Evolutionary conservation across 257 asterid genomes (phyloP), one percentile per base, ranked within the genome.

Genomic region (Solanum sejunctum): DNA sequence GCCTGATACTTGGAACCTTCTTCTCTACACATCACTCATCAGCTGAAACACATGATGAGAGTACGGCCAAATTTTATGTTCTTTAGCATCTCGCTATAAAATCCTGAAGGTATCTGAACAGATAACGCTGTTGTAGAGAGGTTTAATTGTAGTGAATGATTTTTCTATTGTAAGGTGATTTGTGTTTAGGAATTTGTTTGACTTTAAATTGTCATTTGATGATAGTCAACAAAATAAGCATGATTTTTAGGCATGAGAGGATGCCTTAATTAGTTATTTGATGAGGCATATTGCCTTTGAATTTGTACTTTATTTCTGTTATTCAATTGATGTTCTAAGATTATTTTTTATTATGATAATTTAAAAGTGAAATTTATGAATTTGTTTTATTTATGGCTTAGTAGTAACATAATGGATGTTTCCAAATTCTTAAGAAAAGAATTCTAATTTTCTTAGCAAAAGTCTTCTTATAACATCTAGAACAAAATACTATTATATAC

Each of bases 1-100:
- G 84, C 99, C 99, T 6, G 99, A 96, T 84, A 93, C 99, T 2
- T 96, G 99, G 99, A 96, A 96, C 83, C 84, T 89, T 78, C 91
- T 96, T 17, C 93, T 96, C 80, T 94, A 96, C 56, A 85, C 92
- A 8, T 88, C 94, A 17, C 93, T 96, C 57, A 83, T 92, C 45
- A 63, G 85, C 41, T 91, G 88, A 93, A 28, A 56, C 15, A 16
- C 10, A n/a, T 12, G 18, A 32, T 3, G 6, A 36, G 16, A 32
- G 36, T 63, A 12, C 10, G n/a, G 7, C 0, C 12, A 2, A 12
- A 20, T 58, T 1, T 9, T 20, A 9, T 9, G 7, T 20, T 28
- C 8, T 64, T 0, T 64, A 64, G 7, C 72, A 26, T 7, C 39
- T 64, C 4, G 10, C 17, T 64, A 16, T 26, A 12, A 7, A 5